Base-by-base conservation (phyloP, 2,329 filamentous ascomycete genomes). In the Neonectria sp. region DNA sequence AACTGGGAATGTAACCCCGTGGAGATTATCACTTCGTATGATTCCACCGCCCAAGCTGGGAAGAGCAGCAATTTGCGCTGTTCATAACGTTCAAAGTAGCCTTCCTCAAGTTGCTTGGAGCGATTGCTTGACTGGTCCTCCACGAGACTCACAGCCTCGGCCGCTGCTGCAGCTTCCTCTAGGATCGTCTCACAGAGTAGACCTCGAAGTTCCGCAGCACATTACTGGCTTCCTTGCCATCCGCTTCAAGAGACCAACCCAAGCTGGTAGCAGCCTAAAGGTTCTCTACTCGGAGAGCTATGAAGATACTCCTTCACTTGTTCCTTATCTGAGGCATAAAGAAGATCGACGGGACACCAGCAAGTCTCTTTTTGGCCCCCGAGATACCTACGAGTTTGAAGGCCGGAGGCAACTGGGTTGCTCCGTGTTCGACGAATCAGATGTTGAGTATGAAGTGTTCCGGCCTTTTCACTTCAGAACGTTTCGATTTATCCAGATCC, bases 381-480 rank as follows among this genome's bases (percentile, higher is more conserved):
- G 15, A 8, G 62, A 65, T 31, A 25, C 7, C 5, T 65, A 65
- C 49, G 11, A 31, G 8, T 65, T 65, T 33, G 21, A 37, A 2
- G 62, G 25, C 13, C 5, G 5, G 11, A n/a, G 7, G 5, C 27
- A 2, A 6, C 11, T 25, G 8, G 21, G 9, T 11, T 5, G 7
- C 27, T 24, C 5, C 21, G 51, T 24, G 11, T 25, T 46, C 13
- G 8, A 13, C 8, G 24, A 33, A 33, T n/a, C 29, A 15, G 43
- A 46, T 2, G 6, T 11, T 11, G 3, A 7, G 1, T 17, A 33
- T 6, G 59, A 62, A 27, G 4, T 13, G 12, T 65, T 52, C 51
- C 11, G 49, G 2, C 63, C 63, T 13, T 65, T 60, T 25, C 63
- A 65, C 31, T 65, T 65, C 8, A 43, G 63, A 15, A 65, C 63